Evolutionary conservation across 768 basidiomycete species (phyloP), one percentile per base, ranked within the genome.

Genomic region (Lepiota venenata): DNA sequence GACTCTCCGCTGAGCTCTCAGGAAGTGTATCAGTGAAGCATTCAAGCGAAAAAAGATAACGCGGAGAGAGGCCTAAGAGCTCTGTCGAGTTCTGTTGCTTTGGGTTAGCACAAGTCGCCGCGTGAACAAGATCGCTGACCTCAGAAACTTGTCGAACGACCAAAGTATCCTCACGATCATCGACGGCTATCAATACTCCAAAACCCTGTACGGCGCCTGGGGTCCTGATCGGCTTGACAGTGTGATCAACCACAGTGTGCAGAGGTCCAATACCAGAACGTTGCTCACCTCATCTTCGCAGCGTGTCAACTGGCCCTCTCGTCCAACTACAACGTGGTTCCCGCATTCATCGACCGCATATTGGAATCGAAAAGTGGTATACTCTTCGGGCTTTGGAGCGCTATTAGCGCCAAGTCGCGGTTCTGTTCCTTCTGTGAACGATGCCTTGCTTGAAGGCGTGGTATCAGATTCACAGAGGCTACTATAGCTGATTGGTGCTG

Each of bases 191-290:
- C 3, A 92, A 74, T 0, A 92, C 85, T n/a, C 90, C 91, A 61
- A 87, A 93, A 0, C 82, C 84, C 71, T 93, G 91, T 1, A 92
- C 79, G 1, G 90, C 84, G 2, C 91, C 91, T 11, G 90, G 91
- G 0, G 85, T 83, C 0, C 84, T 81, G 45, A 93, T 93, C 0
- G 91, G 91, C 85, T 88, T 50, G 6, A 41, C 36, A 45, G 35
- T 20, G 50, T 29, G 14, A 59, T 61, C 15, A 54, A 29, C 16
- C 45, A 20, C 22, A 16, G 12, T 42, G 29, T 9, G 16, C 22
- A 32, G 15, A 50, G 32, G 45, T 27, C n/a, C 50, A 18, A 54
- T 32, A n/a, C 2, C 25, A n/a, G 41, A 35, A 36, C 8, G 47
- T 57, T 44, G 45, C 55, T 16, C 40, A 83, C 87, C 78, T 92